Percentiles rank a stretch among this genome's conserved stretches.
These are phyloP conservation scores for Calonectria crousiana DNA, from an alignment of 2,329 filamentous ascomycete genomes.

Conservation along the genomic window DNA sequence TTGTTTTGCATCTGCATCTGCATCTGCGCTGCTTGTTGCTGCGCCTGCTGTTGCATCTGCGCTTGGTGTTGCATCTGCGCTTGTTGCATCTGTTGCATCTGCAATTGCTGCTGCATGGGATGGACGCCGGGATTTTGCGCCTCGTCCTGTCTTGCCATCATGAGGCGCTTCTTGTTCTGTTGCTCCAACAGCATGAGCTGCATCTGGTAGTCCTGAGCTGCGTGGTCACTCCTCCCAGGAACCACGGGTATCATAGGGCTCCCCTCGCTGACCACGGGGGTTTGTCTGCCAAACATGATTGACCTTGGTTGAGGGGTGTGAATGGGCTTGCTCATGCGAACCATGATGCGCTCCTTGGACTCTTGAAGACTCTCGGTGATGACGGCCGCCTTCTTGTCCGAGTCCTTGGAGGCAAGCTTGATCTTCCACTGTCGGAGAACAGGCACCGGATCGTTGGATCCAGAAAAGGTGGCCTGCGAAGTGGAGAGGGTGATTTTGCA, in stretches of 20 bases:
- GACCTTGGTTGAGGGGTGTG: neutral
- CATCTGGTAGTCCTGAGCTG: slow-evolving; percentile 88
- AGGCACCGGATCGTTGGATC: slow-evolving; percentile 67
- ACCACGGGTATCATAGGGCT: too few species aligned
- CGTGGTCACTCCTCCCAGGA: slow-evolving; percentile 67
- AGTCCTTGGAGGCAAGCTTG: slow-evolving; percentile 54
- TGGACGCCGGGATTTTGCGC: neutral
- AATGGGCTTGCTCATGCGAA: slow-evolving; percentile 43
- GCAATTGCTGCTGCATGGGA: slow-evolving; percentile 8
- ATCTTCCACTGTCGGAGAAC: slow-evolving; percentile 69
- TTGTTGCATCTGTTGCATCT: slow-evolving; percentile 3
- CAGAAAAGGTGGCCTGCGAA: slow-evolving; percentile 70
- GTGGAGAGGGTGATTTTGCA: slow-evolving; percentile 73
- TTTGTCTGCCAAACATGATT: slow-evolving; percentile 41
- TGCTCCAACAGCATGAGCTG: slow-evolving; percentile 87
- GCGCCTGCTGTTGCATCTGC: slow-evolving; percentile 3
- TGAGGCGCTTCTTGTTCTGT: slow-evolving; percentile 85
- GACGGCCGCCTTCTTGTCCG: slow-evolving; percentile 31
- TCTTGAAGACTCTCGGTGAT: slow-evolving; percentile 57
- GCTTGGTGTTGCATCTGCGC: slow-evolving; percentile 2
- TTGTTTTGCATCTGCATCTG: neutral
- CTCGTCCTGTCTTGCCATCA: slow-evolving; percentile 81
- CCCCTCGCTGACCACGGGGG: too few species aligned
- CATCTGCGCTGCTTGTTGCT: slow-evolving; percentile 7
- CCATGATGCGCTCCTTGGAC: slow-evolving; percentile 45